phyloP scores from a whole-genome alignment of 2,329 filamentous ascomycete genomes.

The Periconia sp. region DNA sequence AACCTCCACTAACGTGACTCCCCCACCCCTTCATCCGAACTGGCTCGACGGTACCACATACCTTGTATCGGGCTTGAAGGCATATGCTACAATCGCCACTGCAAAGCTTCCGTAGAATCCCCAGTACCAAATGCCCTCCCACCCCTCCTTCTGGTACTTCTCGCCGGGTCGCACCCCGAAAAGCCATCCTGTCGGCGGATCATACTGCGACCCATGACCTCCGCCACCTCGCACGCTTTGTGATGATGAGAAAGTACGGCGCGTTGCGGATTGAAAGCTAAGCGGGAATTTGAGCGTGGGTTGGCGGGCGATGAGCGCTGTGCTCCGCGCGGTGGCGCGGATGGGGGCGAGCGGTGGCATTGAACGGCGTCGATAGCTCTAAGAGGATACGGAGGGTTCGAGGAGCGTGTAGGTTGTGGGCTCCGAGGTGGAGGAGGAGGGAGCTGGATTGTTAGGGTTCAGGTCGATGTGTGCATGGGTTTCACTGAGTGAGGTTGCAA shows the following conservation, averaged over 20 bases:
- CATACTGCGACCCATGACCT: conserved; percentile 78
- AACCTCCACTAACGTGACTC: too few species aligned
- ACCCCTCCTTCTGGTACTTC: conserved; percentile 95
- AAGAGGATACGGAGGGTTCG: not conserved
- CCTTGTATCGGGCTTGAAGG: conserved; percentile 98
- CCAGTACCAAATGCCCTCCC: conserved; percentile 86
- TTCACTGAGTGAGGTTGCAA: too few species aligned
- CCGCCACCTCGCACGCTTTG: conserved; percentile 17
- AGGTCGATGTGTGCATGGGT: too few species aligned
- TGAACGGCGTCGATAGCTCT: conserved; percentile 3
- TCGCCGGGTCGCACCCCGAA: conserved; percentile 93
- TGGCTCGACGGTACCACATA: conserved; percentile 69
- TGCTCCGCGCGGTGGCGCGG: conserved; percentile 30
- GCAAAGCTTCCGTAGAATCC: conserved; percentile 82
- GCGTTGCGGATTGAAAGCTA: conserved; percentile 15
- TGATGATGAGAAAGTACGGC: conserved; percentile 30
- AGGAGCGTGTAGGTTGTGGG: not conserved
- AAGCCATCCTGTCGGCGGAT: conserved; percentile 89
- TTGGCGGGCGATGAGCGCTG: conserved; percentile 26
- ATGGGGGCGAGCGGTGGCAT: conserved; percentile 30
- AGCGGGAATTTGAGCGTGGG: conserved; percentile 21
- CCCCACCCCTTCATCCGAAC: conserved; percentile 1
- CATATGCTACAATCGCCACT: conserved; percentile 79
- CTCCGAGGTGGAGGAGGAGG: not conserved
- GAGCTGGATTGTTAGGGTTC: too few species aligned